A percentile compares a stretch with the other conserved stretches of the same genome.
phyloP scores from a whole-genome alignment of 2,329 filamentous ascomycete species.

The Neonectria ditissima region DNA sequence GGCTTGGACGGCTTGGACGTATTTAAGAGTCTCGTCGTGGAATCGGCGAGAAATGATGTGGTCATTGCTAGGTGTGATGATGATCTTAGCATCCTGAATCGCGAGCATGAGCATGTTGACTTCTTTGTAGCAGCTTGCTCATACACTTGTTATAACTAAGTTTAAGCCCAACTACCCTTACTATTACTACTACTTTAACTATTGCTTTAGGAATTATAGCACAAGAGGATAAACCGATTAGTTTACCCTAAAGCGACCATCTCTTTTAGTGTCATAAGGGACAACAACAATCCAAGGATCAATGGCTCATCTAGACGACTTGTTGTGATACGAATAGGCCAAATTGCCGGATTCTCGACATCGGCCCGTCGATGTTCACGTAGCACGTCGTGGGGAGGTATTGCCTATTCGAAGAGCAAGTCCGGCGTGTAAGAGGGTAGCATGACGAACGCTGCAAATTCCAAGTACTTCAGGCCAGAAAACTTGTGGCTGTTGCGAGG shows the following conservation, averaged over 20 bases:
- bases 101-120: too few relatives aligned
- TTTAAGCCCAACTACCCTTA: too few relatives aligned
- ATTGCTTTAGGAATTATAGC: too few relatives aligned
- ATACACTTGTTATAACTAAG: too few relatives aligned
- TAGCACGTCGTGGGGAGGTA: slow-evolving; percentile 35
- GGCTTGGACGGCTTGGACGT: background rate
- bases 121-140: too few relatives aligned
- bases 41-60: background rate
- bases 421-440: slow-evolving; percentile 30
- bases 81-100: background rate
- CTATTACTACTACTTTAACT: too few relatives aligned
- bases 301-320: background rate
- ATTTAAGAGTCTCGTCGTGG: background rate
- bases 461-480: background rate
- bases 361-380: slow-evolving; percentile 35
- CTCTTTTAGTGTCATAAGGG: too few relatives aligned
- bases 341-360: slow-evolving; percentile 9
- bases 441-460: slow-evolving; percentile 15
- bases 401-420: slow-evolving; percentile 33
- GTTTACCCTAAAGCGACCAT: too few relatives aligned
- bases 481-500: background rate
- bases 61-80: background rate
- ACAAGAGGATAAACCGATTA: too few relatives aligned
- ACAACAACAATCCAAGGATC: too few relatives aligned
- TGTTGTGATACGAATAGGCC: background rate